These are phyloP conservation scores for Ophidiomyces ophidiicola DNA, from an alignment of 2,329 filamentous ascomycete species.

Conservation along the genomic window DNA sequence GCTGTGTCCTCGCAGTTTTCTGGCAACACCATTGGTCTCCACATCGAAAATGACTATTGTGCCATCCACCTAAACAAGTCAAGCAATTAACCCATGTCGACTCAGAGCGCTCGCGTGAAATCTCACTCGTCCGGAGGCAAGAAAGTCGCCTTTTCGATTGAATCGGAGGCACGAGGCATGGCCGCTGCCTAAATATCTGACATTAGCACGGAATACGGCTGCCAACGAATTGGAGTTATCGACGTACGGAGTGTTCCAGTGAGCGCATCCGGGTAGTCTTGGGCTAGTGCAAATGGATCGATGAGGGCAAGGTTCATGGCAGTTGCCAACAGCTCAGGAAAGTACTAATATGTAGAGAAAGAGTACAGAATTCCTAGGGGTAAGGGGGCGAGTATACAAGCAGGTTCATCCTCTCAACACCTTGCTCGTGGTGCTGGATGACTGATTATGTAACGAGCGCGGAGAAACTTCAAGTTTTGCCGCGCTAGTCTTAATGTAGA, in stretches of 20 bases:
- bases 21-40: constrained; percentile 91
- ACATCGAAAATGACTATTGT: constrained; percentile 94
- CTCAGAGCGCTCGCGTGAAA: no score
- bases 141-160: constrained; percentile 85
- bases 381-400: not conserved
- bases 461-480: constrained; percentile 3
- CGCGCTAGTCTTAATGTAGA: constrained; percentile 6
- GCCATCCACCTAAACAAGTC: constrained; percentile 52
- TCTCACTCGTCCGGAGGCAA: constrained; percentile 75
- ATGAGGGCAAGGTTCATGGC: constrained; percentile 60
- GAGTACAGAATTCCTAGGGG: not conserved
- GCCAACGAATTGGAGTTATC: not conserved
- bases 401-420: no score
- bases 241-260: constrained; percentile 66
- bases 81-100: no score
- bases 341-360: not conserved
- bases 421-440: not conserved
- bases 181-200: constrained; percentile 39
- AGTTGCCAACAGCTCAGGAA: not conserved
- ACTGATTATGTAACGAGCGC: not conserved
- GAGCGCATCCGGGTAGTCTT: constrained; percentile 83
- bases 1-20: constrained; percentile 86
- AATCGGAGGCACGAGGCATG: constrained; percentile 64
- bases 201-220: constrained; percentile 11
- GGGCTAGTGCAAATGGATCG: constrained; percentile 58